These are phyloP conservation scores for Hyaloperonospora brassicae DNA, from an alignment of 352 stramenopile species.

Conservation along the genomic window DNA sequence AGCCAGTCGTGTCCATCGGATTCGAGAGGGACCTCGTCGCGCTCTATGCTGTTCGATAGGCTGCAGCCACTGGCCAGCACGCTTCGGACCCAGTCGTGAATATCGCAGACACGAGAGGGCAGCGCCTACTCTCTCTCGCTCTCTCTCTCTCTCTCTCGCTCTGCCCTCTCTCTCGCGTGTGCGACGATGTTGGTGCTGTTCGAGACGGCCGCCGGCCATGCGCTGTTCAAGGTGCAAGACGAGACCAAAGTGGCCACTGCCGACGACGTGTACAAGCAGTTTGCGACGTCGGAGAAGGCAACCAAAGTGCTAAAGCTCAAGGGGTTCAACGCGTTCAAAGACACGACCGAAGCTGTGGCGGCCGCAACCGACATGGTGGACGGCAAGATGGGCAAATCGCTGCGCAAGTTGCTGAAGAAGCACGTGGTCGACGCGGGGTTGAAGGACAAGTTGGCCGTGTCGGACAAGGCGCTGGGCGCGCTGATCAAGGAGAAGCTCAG, in stretches of 20 bases:
- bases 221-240: constrained; percentile 98
- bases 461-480: constrained; percentile 92
- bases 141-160: background rate
- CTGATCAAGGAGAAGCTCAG: constrained; percentile 98
- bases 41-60: constrained; percentile 4
- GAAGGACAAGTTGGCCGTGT: constrained; percentile 94
- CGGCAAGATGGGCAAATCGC: constrained; percentile 93
- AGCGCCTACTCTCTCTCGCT: background rate
- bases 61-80: constrained; percentile 4
- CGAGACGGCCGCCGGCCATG: constrained; percentile 98
- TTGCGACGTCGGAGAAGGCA: constrained; percentile 86
- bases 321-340: constrained; percentile 97
- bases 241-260: constrained; percentile 87
- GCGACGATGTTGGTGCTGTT: constrained; percentile 99
- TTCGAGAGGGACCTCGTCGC: constrained; percentile 1
- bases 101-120: constrained; percentile 5
- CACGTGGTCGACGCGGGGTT: constrained; percentile 91
- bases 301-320: constrained; percentile 91
- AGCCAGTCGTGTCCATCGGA: constrained; percentile 30
- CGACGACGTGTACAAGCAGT: constrained; percentile 90
- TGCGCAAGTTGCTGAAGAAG: constrained; percentile 99
- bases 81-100: constrained; percentile 28
- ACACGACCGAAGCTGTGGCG: constrained; percentile 97
- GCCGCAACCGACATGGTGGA: constrained; percentile 96
- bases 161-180: no score